Percentiles rank a stretch among this genome's conserved stretches.
phyloP scores from a whole-genome alignment of 768 basidiomycete genomes.

The Kwoniella bestiolae region DNA sequence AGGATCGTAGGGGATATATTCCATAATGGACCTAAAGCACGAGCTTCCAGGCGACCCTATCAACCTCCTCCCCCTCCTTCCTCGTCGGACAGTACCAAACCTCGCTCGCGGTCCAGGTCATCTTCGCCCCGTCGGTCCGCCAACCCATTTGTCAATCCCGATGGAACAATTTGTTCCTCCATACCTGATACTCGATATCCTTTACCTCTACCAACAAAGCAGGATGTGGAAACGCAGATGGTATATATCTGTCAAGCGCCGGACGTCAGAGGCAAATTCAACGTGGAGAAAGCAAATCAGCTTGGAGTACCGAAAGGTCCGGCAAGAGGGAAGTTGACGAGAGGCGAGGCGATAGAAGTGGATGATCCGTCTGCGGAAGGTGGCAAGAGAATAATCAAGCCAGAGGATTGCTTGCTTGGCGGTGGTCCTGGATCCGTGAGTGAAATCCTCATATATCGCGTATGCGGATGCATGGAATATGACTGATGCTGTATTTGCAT shows the following conservation, averaged over 20 bases:
- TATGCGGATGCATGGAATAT: too few species aligned
- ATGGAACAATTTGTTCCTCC: conserved; percentile 16
- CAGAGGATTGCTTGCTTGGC: conserved; percentile 50
- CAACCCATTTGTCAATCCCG: conserved; percentile 21
- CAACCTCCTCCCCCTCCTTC: background rate
- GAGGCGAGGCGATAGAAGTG: conserved; percentile 67
- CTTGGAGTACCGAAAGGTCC: conserved; percentile 70
- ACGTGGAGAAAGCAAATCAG: conserved; percentile 66
- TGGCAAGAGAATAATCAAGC: conserved; percentile 46
- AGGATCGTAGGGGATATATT: conserved; percentile 56
- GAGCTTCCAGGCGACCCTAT: conserved; percentile 12
- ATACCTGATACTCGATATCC: conserved; percentile 24
- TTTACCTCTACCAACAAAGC: conserved; percentile 28
- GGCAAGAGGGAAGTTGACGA: conserved; percentile 66
- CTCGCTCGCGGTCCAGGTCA: background rate
- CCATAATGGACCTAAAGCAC: conserved; percentile 24
- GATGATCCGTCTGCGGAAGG: conserved; percentile 38
- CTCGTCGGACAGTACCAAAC: background rate
- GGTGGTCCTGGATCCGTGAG: conserved; percentile 53
- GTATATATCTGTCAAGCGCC: conserved; percentile 60
- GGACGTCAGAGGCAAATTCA: conserved; percentile 68
- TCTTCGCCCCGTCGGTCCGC: conserved; percentile 1
- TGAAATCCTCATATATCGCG: too few species aligned
- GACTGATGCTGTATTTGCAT: background rate
- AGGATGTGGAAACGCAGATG: conserved; percentile 42